Evolutionary conservation across 2,329 filamentous ascomycete species (phyloP).

Genomic region (Penicillium sp.): DNA sequence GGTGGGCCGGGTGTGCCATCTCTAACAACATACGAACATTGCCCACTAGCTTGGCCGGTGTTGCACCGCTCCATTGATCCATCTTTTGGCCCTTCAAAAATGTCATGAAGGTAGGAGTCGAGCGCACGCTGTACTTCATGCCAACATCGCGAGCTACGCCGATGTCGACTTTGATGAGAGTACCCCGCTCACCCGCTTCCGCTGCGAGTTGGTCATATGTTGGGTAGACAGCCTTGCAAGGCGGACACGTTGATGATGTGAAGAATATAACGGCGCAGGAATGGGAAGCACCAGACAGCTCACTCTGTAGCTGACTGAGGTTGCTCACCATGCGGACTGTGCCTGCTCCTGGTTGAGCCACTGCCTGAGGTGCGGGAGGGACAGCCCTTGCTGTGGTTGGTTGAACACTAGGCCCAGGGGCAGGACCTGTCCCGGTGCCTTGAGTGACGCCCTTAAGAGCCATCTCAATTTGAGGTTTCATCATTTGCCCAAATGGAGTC

Average conservation of each 20-base stretch:
- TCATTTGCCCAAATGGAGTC: constrained; percentile 83
- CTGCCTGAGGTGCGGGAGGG: constrained; percentile 15
- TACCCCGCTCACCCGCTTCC: constrained; percentile 65
- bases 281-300: constrained; percentile 59
- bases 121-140: constrained; percentile 64
- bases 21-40: constrained; percentile 73
- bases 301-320: constrained; percentile 58
- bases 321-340: constrained; percentile 62
- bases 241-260: constrained; percentile 80
- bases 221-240: constrained; percentile 81
- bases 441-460: constrained; percentile 63
- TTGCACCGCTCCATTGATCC: constrained; percentile 77
- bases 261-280: constrained; percentile 86
- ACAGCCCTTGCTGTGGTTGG: constrained; percentile 6
- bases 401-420: constrained; percentile 18
- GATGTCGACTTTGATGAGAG: constrained; percentile 81
- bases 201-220: constrained; percentile 75
- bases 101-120: constrained; percentile 86
- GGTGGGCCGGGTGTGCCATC: constrained; percentile 72
- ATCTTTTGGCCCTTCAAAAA: constrained; percentile 74
- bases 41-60: constrained; percentile 63
- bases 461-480: constrained; percentile 70
- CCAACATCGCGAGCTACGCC: constrained; percentile 63
- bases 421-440: constrained; percentile 45
- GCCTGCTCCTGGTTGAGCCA: constrained; percentile 28